A percentile compares a stretch with the other conserved stretches of the same genome.
phyloP scores from a whole-genome alignment of 306 rosid species.

The Trifolium repens region DNA sequence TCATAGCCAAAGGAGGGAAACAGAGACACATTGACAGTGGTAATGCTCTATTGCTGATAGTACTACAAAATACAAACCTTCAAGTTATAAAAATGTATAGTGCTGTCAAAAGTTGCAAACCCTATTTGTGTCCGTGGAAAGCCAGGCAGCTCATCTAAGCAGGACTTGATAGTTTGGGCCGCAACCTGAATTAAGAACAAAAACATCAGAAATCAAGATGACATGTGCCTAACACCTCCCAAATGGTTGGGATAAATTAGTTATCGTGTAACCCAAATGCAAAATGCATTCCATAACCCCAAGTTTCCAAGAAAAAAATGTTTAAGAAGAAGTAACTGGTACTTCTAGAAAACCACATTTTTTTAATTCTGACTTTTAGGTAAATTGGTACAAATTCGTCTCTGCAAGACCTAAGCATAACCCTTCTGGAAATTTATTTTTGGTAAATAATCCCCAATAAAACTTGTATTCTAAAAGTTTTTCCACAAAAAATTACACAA shows the following conservation, averaged over 20 bases:
- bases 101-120: slow-evolving; percentile 96
- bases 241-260: slow-evolving; percentile 13
- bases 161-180: slow-evolving; percentile 87
- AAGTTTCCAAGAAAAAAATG: slow-evolving; percentile 20
- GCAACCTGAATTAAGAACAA: slow-evolving; percentile 66
- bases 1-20: slow-evolving; percentile 17
- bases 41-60: slow-evolving; percentile 31
- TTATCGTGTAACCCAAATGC: slow-evolving; percentile 19
- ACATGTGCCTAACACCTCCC: slow-evolving; percentile 14
- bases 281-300: slow-evolving; percentile 34
- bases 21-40: slow-evolving; percentile 21
- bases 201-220: slow-evolving; percentile 34
- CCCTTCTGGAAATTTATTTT: slow-evolving; percentile 7
- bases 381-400: slow-evolving; percentile 11
- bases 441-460: slow-evolving; percentile 34
- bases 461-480: slow-evolving; percentile 14
- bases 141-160: slow-evolving; percentile 96
- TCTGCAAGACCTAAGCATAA: slow-evolving; percentile 24
- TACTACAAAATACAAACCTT: slow-evolving; percentile 64
- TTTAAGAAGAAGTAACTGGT: slow-evolving; percentile 14
- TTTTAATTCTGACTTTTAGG: not conserved
- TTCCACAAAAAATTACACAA: slow-evolving; percentile 19
- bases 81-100: slow-evolving; percentile 95
- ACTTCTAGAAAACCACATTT: slow-evolving; percentile 28
- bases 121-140: slow-evolving; percentile 98